Conservation (phyloP, 1,139 yeast genomes). For the Meyerozyma smithsonii region DNA sequence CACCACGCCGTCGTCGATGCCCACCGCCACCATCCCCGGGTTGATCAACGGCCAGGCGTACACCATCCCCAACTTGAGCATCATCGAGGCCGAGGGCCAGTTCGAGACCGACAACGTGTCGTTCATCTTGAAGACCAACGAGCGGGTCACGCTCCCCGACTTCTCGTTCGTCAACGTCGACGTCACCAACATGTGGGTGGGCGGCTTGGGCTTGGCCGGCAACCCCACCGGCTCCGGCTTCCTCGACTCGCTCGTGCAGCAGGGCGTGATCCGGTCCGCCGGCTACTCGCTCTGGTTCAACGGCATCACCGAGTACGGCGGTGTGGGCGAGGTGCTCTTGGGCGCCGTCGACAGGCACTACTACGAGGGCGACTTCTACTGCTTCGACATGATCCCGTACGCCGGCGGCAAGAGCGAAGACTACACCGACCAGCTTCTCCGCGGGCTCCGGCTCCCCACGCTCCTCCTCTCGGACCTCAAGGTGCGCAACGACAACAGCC, state of each 20-base stretch:
- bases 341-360: slow-evolving; percentile 54
- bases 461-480: slow-evolving; percentile 51
- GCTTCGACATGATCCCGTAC: slow-evolving; percentile 47
- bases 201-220: slow-evolving; percentile 59
- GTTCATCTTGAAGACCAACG: slow-evolving; percentile 13
- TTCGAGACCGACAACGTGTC: slow-evolving; percentile 21
- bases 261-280: slow-evolving; percentile 35
- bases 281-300: slow-evolving; percentile 56
- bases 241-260: slow-evolving; percentile 27
- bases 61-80: slow-evolving; percentile 25
- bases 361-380: slow-evolving; percentile 41
- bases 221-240: slow-evolving; percentile 36
- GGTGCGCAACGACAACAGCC: slow-evolving; percentile 42
- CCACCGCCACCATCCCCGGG: slow-evolving; percentile 8
- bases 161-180: slow-evolving; percentile 28
- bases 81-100: slow-evolving; percentile 24
- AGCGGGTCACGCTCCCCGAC: slow-evolving; percentile 13
- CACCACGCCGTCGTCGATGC: slow-evolving; percentile 7
- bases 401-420: slow-evolving; percentile 19
- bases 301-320: slow-evolving; percentile 10
- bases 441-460: slow-evolving; percentile 39
- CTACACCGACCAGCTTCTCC: slow-evolving; percentile 3
- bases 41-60: slow-evolving; percentile 15
- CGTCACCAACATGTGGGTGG: slow-evolving; percentile 24
- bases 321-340: slow-evolving; percentile 43